Conservation (phyloP, 192 early-diverging fungal genomes). For the Coemansia furcata region DNA sequence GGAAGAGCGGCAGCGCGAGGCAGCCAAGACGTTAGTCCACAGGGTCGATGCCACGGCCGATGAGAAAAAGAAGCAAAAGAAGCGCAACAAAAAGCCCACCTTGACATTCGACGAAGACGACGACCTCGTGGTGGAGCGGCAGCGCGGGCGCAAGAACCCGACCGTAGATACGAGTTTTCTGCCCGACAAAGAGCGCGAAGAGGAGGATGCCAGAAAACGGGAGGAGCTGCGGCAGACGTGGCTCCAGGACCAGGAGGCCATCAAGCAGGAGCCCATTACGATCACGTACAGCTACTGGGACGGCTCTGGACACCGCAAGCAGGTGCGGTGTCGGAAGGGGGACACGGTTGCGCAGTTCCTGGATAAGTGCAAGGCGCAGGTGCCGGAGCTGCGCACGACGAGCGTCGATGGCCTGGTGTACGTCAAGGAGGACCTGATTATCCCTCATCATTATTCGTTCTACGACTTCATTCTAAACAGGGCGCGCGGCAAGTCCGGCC, state of each 20-base stretch:
- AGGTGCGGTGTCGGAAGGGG: conserved; percentile 78
- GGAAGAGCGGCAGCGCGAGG: conserved; percentile 73
- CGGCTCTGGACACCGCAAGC: conserved; percentile 87
- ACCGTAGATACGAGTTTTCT: conserved; percentile 89
- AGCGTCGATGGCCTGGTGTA: conserved; percentile 87
- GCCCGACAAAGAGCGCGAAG: conserved; percentile 87
- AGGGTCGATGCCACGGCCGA: too few species aligned
- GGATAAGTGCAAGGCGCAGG: conserved; percentile 77
- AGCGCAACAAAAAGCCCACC: conserved; percentile 53
- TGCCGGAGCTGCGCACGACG: conserved; percentile 74
- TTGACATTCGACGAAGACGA: conserved; percentile 79
- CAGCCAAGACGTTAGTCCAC: conserved; percentile 57
- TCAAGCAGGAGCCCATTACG: conserved; percentile 79
- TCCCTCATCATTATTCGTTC: conserved; percentile 87
- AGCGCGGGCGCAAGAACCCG: conserved; percentile 73
- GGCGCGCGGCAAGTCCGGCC: conserved; percentile 93
- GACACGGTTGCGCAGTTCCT: conserved; percentile 87
- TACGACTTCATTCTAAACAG: conserved; percentile 97
- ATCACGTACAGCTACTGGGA: conserved; percentile 97
- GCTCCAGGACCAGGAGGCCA: conserved; percentile 75
- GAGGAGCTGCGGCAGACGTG: conserved; percentile 80
- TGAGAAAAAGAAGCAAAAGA: conserved; percentile 11
- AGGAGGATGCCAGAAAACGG: conserved; percentile 64
- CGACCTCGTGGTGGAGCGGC: conserved; percentile 35
- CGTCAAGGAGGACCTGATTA: conserved; percentile 94